phyloP scores from a whole-genome alignment of 139 green algal genomes.

The Diplosphaera chodatii region DNA sequence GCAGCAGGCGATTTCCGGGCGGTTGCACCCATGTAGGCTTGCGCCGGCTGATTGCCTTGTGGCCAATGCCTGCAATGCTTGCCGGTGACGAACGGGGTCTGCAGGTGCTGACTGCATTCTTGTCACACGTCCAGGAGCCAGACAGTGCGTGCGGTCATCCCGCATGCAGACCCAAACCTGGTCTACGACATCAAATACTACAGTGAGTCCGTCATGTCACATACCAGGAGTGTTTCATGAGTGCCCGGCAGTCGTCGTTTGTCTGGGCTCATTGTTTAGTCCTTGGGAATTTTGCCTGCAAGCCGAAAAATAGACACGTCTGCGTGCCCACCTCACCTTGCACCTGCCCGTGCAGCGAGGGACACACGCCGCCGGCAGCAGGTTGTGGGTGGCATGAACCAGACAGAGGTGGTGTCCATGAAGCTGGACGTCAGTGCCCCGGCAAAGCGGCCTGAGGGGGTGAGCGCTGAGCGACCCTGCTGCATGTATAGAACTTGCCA shows the following conservation, averaged over 20 bases:
- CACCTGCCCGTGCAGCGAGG: slow-evolving; percentile 34
- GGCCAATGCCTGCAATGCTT: too few species aligned
- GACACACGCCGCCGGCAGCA: slow-evolving; percentile 28
- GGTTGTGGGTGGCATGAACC: slow-evolving; percentile 38
- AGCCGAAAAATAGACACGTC: too few species aligned
- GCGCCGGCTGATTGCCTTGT: too few species aligned
- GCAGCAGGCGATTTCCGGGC: background rate
- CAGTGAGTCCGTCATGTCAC: too few species aligned
- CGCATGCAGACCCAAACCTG: slow-evolving; percentile 40
- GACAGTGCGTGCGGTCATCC: slow-evolving; percentile 46
- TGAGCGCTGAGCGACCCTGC: background rate
- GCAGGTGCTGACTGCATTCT: too few species aligned
- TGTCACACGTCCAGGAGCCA: too few species aligned
- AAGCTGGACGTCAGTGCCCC: background rate
- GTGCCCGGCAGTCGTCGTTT: too few species aligned
- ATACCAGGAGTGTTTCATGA: too few species aligned
- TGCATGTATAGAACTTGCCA: background rate
- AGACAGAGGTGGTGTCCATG: slow-evolving; percentile 17
- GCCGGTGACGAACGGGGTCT: too few species aligned
- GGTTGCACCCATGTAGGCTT: background rate
- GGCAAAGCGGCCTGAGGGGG: slow-evolving; percentile 4
- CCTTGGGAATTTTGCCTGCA: background rate
- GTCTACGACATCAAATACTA: slow-evolving; percentile 81
- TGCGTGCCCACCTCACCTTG: too few species aligned
- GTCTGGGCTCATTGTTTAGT: too few species aligned